Evolutionary conservation across 441 rosid genomes (phyloP).

Genomic region (Erysimum cheiri): DNA sequence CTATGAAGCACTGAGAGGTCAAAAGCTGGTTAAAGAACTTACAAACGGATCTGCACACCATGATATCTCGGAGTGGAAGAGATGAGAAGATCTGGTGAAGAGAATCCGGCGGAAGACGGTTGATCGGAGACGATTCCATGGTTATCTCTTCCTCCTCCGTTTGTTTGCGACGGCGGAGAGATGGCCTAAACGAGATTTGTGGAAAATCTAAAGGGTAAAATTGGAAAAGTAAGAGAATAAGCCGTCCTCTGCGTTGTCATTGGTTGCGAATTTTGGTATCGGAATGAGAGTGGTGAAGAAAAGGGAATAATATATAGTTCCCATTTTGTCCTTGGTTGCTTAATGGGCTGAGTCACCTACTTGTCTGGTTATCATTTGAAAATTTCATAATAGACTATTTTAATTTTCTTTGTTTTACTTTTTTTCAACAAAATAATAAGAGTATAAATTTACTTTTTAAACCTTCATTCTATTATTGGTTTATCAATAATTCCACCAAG

Average conservation of each 20-base stretch:
- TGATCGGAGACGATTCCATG: constrained; percentile 75
- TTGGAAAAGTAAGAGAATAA: background rate
- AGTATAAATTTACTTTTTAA: background rate
- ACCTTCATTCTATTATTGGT: too few relatives aligned
- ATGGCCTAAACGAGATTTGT: background rate
- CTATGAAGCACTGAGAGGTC: constrained; percentile 63
- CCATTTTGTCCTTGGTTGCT: constrained; percentile 20
- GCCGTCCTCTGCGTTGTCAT: constrained; percentile 22
- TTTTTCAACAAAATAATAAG: background rate
- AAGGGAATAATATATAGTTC: constrained; percentile 16
- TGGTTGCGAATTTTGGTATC: constrained; percentile 3
- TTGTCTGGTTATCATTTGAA: constrained; percentile 32
- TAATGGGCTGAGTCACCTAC: constrained; percentile 41
- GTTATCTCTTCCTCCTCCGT: constrained; percentile 1
- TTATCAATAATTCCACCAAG: background rate
- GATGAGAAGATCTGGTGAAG: constrained; percentile 87
- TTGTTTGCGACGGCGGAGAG: constrained; percentile 32
- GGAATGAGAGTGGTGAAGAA: constrained; percentile 19
- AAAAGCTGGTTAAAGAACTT: constrained; percentile 64
- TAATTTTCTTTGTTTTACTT: background rate
- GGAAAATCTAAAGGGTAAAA: constrained; percentile 22
- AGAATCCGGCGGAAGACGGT: constrained; percentile 71
- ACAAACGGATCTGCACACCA: constrained; percentile 74
- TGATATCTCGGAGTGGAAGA: constrained; percentile 79
- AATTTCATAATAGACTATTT: background rate